Evolutionary conservation across 2,329 filamentous ascomycete species (phyloP).

Genomic region (Colletotrichum lini): DNA sequence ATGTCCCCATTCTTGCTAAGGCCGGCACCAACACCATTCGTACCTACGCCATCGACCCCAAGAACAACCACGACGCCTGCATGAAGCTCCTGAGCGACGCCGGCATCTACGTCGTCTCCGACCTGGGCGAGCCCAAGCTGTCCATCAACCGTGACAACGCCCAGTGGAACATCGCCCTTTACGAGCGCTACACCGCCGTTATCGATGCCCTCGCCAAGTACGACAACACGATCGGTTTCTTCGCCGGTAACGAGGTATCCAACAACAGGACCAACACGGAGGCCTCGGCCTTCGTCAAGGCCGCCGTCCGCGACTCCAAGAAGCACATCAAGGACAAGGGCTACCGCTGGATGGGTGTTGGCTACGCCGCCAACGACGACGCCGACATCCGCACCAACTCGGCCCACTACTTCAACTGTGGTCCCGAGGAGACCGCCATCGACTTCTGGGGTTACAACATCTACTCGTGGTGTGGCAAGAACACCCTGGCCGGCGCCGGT

Average conservation of each 20-base stretch:
- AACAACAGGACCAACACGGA: slow-evolving; percentile 90
- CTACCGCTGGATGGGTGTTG: slow-evolving; percentile 87
- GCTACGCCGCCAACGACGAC: slow-evolving; percentile 97
- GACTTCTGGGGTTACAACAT: slow-evolving; percentile 99
- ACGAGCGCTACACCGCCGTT: slow-evolving; percentile 85
- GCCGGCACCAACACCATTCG: slow-evolving; percentile 94
- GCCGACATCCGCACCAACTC: slow-evolving; percentile 84
- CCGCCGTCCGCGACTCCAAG: slow-evolving; percentile 96
- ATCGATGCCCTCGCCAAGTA: slow-evolving; percentile 87
- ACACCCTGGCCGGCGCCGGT: slow-evolving; percentile 81
- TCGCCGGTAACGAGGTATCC: slow-evolving; percentile 97
- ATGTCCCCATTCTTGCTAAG: slow-evolving; percentile 84
- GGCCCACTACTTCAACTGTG: slow-evolving; percentile 96
- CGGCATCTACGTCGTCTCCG: slow-evolving; percentile 95
- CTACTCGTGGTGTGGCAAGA: slow-evolving; percentile 98
- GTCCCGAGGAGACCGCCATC: slow-evolving; percentile 75
- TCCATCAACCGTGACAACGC: slow-evolving; percentile 91
- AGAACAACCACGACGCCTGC: slow-evolving; percentile 82
- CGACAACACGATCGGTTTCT: slow-evolving; percentile 95
- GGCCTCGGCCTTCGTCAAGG: slow-evolving; percentile 96
- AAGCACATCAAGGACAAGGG: slow-evolving; percentile 87
- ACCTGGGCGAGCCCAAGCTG: slow-evolving; percentile 83
- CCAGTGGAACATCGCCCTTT: slow-evolving; percentile 84
- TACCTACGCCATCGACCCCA: slow-evolving; percentile 92
- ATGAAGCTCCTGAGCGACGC: slow-evolving; percentile 86